These are phyloP conservation scores for Platanthera guangdongensis DNA, from an alignment of 106 monocot species.

Conservation along the genomic window DNA sequence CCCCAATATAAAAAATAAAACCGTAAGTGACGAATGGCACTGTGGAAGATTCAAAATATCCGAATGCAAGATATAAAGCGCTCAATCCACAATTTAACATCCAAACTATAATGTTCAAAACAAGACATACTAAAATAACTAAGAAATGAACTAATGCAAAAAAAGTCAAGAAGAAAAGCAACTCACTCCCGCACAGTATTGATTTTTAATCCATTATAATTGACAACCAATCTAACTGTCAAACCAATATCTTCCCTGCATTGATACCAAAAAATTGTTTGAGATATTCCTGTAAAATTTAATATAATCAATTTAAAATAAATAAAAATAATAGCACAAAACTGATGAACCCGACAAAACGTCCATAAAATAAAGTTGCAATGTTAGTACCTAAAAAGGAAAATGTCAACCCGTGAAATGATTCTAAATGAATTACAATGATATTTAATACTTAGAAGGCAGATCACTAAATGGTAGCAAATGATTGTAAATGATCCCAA, in stretches of 20 bases:
- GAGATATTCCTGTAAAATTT: not conserved
- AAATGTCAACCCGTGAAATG: no score
- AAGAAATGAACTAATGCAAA: not conserved
- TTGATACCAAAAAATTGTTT: not conserved
- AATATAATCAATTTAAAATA: not conserved
- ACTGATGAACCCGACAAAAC: not conserved
- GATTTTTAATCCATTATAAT: conserved; percentile 85
- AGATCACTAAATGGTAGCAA: no score
- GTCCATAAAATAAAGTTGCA: not conserved
- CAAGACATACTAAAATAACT: not conserved
- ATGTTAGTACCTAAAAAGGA: not conserved
- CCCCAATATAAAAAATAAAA: not conserved
- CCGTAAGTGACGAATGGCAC: not conserved
- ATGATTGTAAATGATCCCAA: no score
- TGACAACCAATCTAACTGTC: conserved; percentile 90
- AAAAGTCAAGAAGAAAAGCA: not conserved
- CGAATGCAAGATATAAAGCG: not conserved
- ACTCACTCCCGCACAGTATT: conserved; percentile 67
- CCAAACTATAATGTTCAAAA: not conserved
- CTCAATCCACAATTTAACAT: not conserved
- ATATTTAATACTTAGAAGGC: no score
- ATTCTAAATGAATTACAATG: no score
- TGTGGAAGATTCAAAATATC: not conserved
- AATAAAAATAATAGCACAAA: not conserved
- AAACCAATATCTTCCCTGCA: conserved; percentile 93